Evolutionary conservation across 495 filamentous ascomycete genomes (phyloP), one percentile per base, ranked within the genome.

Genomic region (Trichocladium uniseriatum): DNA sequence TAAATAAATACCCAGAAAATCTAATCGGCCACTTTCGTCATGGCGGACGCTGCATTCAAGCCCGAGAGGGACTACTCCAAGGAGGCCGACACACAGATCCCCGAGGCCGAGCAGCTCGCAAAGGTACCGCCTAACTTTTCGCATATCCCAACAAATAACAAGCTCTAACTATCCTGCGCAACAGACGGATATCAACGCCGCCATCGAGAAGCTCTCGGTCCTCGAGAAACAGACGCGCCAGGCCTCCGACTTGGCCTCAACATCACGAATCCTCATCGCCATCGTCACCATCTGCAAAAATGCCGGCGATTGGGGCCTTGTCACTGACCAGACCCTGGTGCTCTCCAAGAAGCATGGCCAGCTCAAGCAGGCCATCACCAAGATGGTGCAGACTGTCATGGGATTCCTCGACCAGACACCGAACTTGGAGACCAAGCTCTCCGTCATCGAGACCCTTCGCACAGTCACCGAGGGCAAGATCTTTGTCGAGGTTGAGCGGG

Each of bases 391-490:
- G 75, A 82, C 81, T 44, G 88, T 94, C 45, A 94, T 98, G 87
- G 75, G 70, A 38, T 96, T 95, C 65, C 70, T 98, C 64, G 86
- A 94, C 61, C 78, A 85, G 40, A 61, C 79, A 28, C 87, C 90
- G 32, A 84, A 75, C 49, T 52, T 84, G 51, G 91, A 95, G 48
- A 86, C 80, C 28, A 97, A 96, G 72, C 74, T 98, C 38, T 83
- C 87, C 14, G 80, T 94, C 35, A 97, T 98, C 55, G 89, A 97
- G 67, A 94, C 91, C 1, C 69, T 98, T 57, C 81, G 92, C 51
- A 96, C 92, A 27, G 90, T 98, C 52, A 98, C 92, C 20, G 92
- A 98, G 67, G 92, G 92, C 70, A 98, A 98, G 87, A 97, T 98
- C 60, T 98, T 97, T 58, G 90, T 98, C 58, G 92, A 98, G 75